phyloP scores from a whole-genome alignment of 2,329 filamentous ascomycete species.

The Aspergillus oerlinghausenensis region DNA sequence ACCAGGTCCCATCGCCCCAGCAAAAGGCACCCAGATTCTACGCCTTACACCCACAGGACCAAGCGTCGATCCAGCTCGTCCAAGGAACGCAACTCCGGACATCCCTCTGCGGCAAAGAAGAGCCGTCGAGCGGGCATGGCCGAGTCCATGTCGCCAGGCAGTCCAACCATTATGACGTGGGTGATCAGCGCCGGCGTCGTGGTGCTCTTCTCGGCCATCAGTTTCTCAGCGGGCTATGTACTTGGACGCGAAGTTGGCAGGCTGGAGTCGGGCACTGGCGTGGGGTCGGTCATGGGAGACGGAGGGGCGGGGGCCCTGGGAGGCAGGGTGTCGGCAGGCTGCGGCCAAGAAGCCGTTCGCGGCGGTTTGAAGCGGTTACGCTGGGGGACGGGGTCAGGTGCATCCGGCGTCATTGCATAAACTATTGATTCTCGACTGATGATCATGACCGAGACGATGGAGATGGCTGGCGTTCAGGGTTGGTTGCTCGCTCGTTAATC shows the following conservation, averaged over 20 bases:
- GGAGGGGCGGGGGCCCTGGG: conserved; percentile 17
- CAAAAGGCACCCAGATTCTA: conserved; percentile 10
- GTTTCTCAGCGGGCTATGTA: conserved; percentile 61
- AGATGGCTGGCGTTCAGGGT: neutral
- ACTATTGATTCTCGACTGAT: neutral
- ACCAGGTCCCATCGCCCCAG: conserved; percentile 19
- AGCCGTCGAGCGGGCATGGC: conserved; percentile 27
- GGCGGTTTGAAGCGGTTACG: conserved; percentile 41
- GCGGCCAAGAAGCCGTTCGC: conserved; percentile 44
- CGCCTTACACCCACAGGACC: conserved; percentile 13
- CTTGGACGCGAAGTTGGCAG: conserved; percentile 56
- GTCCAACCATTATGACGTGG: conserved; percentile 61
- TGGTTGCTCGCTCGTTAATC: neutral
- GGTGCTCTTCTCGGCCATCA: conserved; percentile 59
- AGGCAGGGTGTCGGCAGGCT: conserved; percentile 33
- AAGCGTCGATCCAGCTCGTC: conserved; percentile 34
- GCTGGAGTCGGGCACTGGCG: conserved; percentile 41
- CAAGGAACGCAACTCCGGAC: conserved; percentile 34
- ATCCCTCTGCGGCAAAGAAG: conserved; percentile 31
- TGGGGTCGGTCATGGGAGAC: conserved; percentile 24
- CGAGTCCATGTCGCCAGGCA: conserved; percentile 38
- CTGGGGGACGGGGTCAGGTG: conserved; percentile 37
- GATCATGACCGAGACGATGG: neutral
- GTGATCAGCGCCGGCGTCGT: conserved; percentile 62
- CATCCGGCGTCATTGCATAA: conserved; percentile 35